Evolutionary conservation across 345 rosid species (phyloP).

Genomic region (Aethionema arabicum): DNA sequence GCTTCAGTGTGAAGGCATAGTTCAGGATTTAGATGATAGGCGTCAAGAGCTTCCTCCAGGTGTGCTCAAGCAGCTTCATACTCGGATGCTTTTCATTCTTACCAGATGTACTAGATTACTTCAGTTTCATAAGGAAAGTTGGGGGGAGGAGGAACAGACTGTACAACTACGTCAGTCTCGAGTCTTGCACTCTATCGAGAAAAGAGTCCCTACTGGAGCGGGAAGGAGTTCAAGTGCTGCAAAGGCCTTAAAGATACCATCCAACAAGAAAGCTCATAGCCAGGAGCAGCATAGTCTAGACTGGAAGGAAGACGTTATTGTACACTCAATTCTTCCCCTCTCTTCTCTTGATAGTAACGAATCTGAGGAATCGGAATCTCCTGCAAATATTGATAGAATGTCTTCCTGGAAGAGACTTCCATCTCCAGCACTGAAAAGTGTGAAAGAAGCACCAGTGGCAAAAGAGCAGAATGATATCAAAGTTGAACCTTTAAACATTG

Average conservation of each 20-base stretch:
- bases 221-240: constrained; percentile 66
- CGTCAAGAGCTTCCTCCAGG: constrained; percentile 98
- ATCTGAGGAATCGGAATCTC: constrained; percentile 58
- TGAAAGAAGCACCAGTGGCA: constrained; percentile 53
- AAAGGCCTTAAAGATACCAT: constrained; percentile 50
- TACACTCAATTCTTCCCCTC: constrained; percentile 45
- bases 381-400: constrained; percentile 64
- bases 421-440: constrained; percentile 60
- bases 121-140: constrained; percentile 99
- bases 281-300: constrained; percentile 80
- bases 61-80: constrained; percentile 86
- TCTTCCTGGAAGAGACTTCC: constrained; percentile 96
- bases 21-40: constrained; percentile 95
- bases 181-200: constrained; percentile 71
- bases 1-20: constrained; percentile 99
- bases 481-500: constrained; percentile 46
- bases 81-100: constrained; percentile 96
- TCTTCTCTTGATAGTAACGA: constrained; percentile 43
- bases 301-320: constrained; percentile 61
- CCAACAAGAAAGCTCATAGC: constrained; percentile 85
- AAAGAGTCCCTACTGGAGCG: constrained; percentile 48
- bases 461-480: constrained; percentile 56
- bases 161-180: constrained; percentile 81
- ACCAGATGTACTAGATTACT: constrained; percentile 95
- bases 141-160: constrained; percentile 72